Percentiles rank a stretch among this genome's conserved stretches.
These are phyloP conservation scores for Hypomontagnella submonticulosa DNA, from an alignment of 495 filamentous ascomycete genomes.

Conservation along the genomic window DNA sequence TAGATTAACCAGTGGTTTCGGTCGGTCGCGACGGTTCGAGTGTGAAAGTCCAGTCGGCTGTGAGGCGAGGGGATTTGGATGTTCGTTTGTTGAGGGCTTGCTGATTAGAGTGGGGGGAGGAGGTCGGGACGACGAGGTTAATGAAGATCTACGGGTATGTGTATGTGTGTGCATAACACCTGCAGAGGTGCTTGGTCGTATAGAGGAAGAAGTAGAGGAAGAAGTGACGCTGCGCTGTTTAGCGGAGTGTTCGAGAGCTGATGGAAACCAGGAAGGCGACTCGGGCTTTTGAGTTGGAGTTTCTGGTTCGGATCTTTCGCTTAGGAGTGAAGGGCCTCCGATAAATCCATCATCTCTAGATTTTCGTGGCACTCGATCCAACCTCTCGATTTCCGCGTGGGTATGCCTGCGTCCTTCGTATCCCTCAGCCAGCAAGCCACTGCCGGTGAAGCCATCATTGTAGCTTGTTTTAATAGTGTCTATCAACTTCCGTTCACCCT, in stretches of 20 bases:
- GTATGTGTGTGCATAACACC: slow-evolving; percentile 26
- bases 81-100: slow-evolving; percentile 18
- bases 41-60: slow-evolving; percentile 31
- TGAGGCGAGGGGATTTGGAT: slow-evolving; percentile 33
- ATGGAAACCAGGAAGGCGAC: slow-evolving; percentile 57
- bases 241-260: slow-evolving; percentile 56
- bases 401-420: slow-evolving; percentile 57
- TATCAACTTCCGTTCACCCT: slow-evolving; percentile 37
- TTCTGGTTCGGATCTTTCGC: slow-evolving; percentile 41
- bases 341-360: slow-evolving; percentile 54
- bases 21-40: slow-evolving; percentile 40
- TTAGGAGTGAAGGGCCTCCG: slow-evolving; percentile 63
- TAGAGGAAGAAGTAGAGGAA: slow-evolving; percentile 10
- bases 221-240: slow-evolving; percentile 44
- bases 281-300: slow-evolving; percentile 29
- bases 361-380: slow-evolving; percentile 34
- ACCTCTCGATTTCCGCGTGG: slow-evolving; percentile 37
- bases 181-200: slow-evolving; percentile 38
- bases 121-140: slow-evolving; percentile 36
- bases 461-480: slow-evolving; percentile 16
- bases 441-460: slow-evolving; percentile 49
- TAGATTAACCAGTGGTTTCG: slow-evolving; percentile 75
- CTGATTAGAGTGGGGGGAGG: slow-evolving; percentile 30
- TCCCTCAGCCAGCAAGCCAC: slow-evolving; percentile 54
- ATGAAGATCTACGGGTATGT: slow-evolving; percentile 31